A percentile compares a stretch with the other conserved stretches of the same genome.
Evolutionary conservation across 495 filamentous ascomycete species (phyloP).

Genomic region (Xylaria acuta): DNA sequence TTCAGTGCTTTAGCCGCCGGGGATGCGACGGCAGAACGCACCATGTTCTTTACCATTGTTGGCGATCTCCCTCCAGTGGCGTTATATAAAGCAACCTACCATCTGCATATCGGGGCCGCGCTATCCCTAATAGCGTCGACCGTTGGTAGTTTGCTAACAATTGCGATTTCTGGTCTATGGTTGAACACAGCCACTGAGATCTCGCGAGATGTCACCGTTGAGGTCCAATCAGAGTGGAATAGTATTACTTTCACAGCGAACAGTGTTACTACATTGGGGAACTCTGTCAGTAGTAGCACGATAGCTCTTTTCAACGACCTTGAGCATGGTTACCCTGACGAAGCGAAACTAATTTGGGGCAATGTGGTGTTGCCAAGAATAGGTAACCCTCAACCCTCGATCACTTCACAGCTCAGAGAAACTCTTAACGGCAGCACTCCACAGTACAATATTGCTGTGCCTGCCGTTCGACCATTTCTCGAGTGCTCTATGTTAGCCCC

Average conservation of each 20-base stretch:
- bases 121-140: neutral
- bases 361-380: neutral
- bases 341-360: neutral
- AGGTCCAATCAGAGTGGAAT: too few relatives aligned
- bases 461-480: neutral
- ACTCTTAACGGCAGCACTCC: neutral
- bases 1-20: neutral
- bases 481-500: neutral
- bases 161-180: neutral
- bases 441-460: neutral
- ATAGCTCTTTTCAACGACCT: neutral
- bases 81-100: neutral
- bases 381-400: slow-evolving; percentile 5
- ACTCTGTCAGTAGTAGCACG: neutral
- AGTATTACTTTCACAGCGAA: too few relatives aligned
- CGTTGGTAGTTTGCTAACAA: neutral
- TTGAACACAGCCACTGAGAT: neutral
- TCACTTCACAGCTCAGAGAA: neutral
- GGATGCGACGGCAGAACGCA: neutral
- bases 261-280: too few relatives aligned
- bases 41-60: neutral
- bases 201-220: neutral
- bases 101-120: neutral
- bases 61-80: neutral
- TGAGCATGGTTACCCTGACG: neutral